Percentiles rank a stretch among this genome's conserved stretches.
Evolutionary conservation across 352 stramenopile genomes (phyloP).

Genomic region (Pythium volutum): DNA sequence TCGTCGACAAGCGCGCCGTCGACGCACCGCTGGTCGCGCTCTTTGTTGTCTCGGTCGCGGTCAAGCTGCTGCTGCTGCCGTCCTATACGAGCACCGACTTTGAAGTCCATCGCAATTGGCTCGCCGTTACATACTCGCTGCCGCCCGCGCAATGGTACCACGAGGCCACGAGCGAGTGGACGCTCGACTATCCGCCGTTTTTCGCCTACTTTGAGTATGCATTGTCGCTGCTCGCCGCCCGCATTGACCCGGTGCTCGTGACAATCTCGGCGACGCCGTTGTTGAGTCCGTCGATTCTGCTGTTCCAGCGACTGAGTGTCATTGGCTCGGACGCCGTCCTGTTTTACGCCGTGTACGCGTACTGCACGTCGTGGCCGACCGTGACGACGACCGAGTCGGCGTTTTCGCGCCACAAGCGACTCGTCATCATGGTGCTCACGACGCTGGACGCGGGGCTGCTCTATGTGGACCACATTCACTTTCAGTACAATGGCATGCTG

Average conservation of each 20-base stretch:
- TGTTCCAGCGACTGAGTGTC: constrained; percentile 94
- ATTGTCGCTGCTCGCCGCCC: constrained; percentile 61
- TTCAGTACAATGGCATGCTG: constrained; percentile 99
- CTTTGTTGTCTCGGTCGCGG: constrained; percentile 41
- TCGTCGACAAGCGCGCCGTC: constrained; percentile 17
- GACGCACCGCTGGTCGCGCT: constrained; percentile 48
- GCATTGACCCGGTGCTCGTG: constrained; percentile 68
- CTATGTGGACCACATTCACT: constrained; percentile 98
- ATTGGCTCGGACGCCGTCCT: constrained; percentile 89
- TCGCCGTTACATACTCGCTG: constrained; percentile 92
- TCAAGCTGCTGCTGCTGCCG: constrained; percentile 90
- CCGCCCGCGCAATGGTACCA: constrained; percentile 93
- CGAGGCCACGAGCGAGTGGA: constrained; percentile 95
- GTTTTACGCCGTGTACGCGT: constrained; percentile 77
- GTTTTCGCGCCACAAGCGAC: constrained; percentile 55
- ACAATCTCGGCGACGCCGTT: constrained; percentile 56
- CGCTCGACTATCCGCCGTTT: constrained; percentile 97
- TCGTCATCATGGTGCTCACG: constrained; percentile 83
- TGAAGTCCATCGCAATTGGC: constrained; percentile 99
- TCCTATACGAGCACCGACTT: constrained; percentile 97
- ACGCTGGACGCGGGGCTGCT: constrained; percentile 93
- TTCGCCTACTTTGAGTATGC: constrained; percentile 97
- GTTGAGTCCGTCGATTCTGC: constrained; percentile 54
- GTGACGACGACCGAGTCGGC: constrained; percentile 68
- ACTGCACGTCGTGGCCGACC: constrained; percentile 78